Evolutionary conservation across 1,284 basidiomycete genomes (phyloP), one percentile per base, ranked within the genome.

Genomic region (Stygiomarasmius scandens): DNA sequence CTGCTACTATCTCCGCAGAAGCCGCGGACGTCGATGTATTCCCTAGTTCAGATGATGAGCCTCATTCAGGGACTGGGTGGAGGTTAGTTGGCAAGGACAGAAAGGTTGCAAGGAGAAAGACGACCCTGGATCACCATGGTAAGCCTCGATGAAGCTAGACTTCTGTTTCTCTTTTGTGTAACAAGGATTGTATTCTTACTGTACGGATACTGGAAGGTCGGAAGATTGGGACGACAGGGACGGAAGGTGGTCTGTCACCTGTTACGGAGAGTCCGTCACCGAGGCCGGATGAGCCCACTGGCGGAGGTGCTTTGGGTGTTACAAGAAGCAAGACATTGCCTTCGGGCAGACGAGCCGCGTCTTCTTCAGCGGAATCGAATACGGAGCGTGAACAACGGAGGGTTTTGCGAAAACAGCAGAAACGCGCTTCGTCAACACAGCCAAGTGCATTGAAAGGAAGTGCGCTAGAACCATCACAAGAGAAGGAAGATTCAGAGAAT

Each of bases 241-340:
- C 41, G 27, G 71, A 69, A 56, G 64, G 63, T 32, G 69, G 71
- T 45, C 72, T 80, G 43, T 74, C 80, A 27, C 79, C 82, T 19
- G 77, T 78, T 36, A 62, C 70, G 4, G 80, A 83, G 59, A 64
- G 74, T 58, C 70, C 77, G 23, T 32, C 29, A 5, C 29, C 29
- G 29, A 32, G 29, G 12, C 61, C 65, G 49, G 36, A 44, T 67
- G 70, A 24, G 60, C 69, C 36, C 58, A 58, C 56, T 48, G 53
- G 29, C 12, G 64, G 59, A 58, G 57, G 66, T 48, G 66, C 70
- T n/a, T 70, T 73, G 24, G 74, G 76, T 49, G 77, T 87, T 14
- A 75, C 74, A 46, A 77, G 87, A 34, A 87, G 87, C 66, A 77
- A 81, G 61, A 89, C 87, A 32, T 60, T 89, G 56, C 87, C 87